Base-by-base conservation (phyloP, 345 rosid species). In the Rhodamnia argentea region DNA sequence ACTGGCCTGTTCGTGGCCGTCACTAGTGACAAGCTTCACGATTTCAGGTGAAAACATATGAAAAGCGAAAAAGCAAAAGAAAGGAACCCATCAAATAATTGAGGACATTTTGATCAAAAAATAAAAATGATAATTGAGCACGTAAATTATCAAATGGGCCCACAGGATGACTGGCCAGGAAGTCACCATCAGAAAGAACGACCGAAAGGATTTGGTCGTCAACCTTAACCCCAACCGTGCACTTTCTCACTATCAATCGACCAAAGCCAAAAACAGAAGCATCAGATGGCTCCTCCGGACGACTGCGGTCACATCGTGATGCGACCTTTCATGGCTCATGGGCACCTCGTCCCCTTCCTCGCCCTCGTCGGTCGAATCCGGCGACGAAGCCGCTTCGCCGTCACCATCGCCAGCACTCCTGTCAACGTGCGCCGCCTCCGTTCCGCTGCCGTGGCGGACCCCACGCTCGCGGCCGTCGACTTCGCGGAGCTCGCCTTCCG, bases 311-410 rank as follows among this genome's bases (percentile, higher is more conserved):
- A 70, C 78, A 32, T 70, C 13, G 78, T 70, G 78, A 70, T 70
- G 78, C 78, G 37, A 4, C 94, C 95, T 5, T 37, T 82, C 51
- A 86, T 92, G 95, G 93, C 93, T 8, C 93, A 90, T 23, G 94
- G 94, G 75, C 95, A 92, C 91, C 93, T 93, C 22, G 90, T 90
- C n/a, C 95, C 94, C 2, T 91, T 90, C 84, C 87, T 93, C 27
- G 89, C 91, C 15, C 87, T 93, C 1, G 93, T 93, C 14, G 86
- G 78, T 16, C 86, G 81, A 52, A 84, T 93, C 90, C 90, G 50
- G 26, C 88, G 52, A 2, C 86, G 83, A 29, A 87, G 89, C 1
- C 76, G 86, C 85, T 87, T 91, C 91, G 85, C 84, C 47, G 70
- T 92, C 82, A 87, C 91, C 87, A 78, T 91, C 2, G 93, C 93